phyloP scores from a whole-genome alignment of 2,329 filamentous ascomycete genomes.

The Trichoderma koningiopsis region DNA sequence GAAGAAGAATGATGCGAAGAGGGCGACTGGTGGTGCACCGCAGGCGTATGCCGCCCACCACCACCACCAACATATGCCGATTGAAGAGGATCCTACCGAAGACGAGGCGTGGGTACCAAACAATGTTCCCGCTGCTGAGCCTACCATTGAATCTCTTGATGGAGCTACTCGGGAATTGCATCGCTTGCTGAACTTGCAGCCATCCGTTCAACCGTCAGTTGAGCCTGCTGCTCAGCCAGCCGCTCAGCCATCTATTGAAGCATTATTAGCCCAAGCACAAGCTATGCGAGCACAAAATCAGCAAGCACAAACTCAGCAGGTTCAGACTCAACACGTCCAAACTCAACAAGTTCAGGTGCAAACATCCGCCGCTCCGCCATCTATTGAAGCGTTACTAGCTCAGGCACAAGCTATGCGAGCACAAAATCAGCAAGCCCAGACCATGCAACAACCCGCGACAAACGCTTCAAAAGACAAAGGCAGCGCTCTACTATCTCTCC shows the following conservation, averaged over 20 bases:
- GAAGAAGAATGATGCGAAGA: slow-evolving; percentile 67
- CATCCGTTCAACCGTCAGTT: slow-evolving; percentile 53
- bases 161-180: slow-evolving; percentile 56
- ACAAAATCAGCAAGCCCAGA: background rate
- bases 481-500: slow-evolving; percentile 55
- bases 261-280: background rate
- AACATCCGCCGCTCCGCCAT: slow-evolving; percentile 28
- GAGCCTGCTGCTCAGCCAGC: slow-evolving; percentile 45
- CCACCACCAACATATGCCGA: slow-evolving; percentile 45
- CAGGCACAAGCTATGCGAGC: background rate
- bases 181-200: slow-evolving; percentile 58
- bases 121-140: slow-evolving; percentile 39
- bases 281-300: background rate
- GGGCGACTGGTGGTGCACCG: slow-evolving; percentile 41
- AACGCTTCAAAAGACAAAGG: slow-evolving; percentile 48
- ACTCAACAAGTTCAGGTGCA: background rate
- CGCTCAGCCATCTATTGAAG: slow-evolving; percentile 44
- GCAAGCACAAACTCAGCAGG: background rate
- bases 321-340: background rate
- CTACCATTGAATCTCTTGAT: slow-evolving; percentile 50
- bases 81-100: slow-evolving; percentile 62
- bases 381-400: background rate
- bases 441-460: slow-evolving; percentile 25
- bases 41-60: slow-evolving; percentile 47
- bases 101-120: slow-evolving; percentile 57